phyloP scores from a whole-genome alignment of 164 flowering plant species.

The Magnolia officinalis region DNA sequence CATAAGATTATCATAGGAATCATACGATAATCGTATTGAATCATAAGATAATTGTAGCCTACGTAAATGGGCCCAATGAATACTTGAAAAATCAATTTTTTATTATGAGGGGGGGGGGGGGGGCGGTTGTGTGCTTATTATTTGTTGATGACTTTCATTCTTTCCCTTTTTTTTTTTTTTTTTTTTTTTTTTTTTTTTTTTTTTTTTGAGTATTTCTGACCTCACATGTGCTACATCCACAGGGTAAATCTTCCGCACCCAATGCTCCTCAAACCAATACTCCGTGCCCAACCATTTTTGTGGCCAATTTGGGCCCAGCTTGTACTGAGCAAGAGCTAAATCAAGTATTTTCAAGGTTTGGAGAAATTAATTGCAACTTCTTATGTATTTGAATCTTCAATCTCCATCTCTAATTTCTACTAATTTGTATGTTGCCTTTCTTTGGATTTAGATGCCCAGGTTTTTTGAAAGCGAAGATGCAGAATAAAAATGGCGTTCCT shows the following conservation, averaged over 20 bases:
- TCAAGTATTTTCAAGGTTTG: conserved; percentile 80
- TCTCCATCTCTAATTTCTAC: not conserved
- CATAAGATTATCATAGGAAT: too few species aligned
- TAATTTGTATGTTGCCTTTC: not conserved
- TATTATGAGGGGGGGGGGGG: too few species aligned
- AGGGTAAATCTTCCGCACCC: conserved; percentile 30
- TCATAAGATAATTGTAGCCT: too few species aligned
- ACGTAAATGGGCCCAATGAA: too few species aligned
- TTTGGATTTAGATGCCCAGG: conserved; percentile 60
- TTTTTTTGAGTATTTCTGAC: not conserved
- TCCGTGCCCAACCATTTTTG: conserved; percentile 95
- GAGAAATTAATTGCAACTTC: conserved; percentile 1
- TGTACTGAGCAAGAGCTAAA: conserved; percentile 79
- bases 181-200: too few species aligned
- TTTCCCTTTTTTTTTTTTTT: not conserved
- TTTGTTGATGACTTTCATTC: not conserved
- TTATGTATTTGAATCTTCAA: not conserved
- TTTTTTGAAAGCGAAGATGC: conserved; percentile 88
- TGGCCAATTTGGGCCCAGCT: conserved; percentile 80
- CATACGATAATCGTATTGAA: too few species aligned
- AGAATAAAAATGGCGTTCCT: conserved; percentile 73
- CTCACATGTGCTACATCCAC: not conserved
- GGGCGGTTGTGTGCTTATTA: too few species aligned
- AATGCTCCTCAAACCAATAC: conserved; percentile 31
- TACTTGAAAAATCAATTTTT: too few species aligned